Percentiles rank a stretch among this genome's conserved stretches.
These are phyloP conservation scores for Fusarium albidum DNA, from an alignment of 2,329 filamentous ascomycete species.

Conservation along the genomic window DNA sequence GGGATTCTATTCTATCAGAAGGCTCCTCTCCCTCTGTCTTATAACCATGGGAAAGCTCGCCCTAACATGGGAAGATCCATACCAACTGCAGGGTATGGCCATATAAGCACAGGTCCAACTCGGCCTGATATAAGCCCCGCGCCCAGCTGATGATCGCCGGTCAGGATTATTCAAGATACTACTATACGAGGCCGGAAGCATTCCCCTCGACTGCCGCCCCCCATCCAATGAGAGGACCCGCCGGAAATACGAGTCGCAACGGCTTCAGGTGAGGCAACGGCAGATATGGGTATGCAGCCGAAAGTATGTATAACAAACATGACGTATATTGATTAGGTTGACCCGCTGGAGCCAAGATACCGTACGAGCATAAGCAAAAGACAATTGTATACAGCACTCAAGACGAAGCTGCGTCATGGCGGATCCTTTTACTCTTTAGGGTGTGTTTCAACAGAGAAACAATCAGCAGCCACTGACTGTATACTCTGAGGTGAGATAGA, in stretches of 20 bases:
- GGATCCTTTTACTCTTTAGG: no score
- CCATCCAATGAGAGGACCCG: not conserved
- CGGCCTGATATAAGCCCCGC: no score
- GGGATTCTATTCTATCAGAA: not conserved
- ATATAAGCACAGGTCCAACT: no score
- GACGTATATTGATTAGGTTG: not conserved
- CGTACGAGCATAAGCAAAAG: not conserved
- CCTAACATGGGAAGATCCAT: not conserved
- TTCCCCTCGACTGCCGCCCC: constrained; percentile 10
- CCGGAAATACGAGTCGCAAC: not conserved
- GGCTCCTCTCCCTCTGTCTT: no score
- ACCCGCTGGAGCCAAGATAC: not conserved
- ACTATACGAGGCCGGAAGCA: constrained; percentile 10
- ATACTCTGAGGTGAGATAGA: no score
- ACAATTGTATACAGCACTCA: not conserved
- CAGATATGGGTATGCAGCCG: not conserved
- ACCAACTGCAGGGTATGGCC: not conserved
- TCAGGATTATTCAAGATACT: not conserved
- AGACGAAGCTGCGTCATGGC: no score
- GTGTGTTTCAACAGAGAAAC: no score
- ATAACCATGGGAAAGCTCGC: no score
- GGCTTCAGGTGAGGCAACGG: not conserved
- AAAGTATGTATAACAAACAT: not conserved
- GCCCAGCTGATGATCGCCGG: not conserved
- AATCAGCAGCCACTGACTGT: no score